Conservation (phyloP, 768 basidiomycete species). For the Pluteus cervinus region DNA sequence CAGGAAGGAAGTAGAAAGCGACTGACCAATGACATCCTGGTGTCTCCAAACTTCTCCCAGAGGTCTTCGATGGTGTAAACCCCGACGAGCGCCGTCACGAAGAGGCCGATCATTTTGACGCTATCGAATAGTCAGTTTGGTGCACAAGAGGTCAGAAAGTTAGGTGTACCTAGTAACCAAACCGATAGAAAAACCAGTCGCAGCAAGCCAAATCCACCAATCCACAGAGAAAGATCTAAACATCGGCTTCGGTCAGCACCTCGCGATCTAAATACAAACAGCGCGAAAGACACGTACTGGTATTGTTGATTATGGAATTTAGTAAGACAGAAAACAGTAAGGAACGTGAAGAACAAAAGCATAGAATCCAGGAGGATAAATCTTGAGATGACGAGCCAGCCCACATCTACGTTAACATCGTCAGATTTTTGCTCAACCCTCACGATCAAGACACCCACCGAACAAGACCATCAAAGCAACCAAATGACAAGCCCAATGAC, state of each 20-base stretch:
- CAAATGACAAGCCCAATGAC: conserved; percentile 81
- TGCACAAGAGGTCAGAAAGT: not conserved
- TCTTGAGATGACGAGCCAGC: conserved; percentile 93
- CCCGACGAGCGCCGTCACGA: conserved; percentile 92
- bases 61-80: conserved; percentile 96
- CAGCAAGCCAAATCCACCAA: conserved; percentile 95
- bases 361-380: conserved; percentile 98
- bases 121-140: conserved; percentile 30
- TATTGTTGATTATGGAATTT: conserved; percentile 98
- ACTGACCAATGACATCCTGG: conserved; percentile 84
- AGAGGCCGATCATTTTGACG: conserved; percentile 94
- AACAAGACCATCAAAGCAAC: conserved; percentile 91
- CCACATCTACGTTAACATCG: conserved; percentile 61
- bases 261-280: conserved; percentile 2
- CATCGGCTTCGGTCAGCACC: conserved; percentile 7
- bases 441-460: conserved; percentile 45
- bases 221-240: conserved; percentile 86
- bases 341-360: conserved; percentile 98
- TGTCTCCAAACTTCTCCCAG: conserved; percentile 97
- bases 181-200: conserved; percentile 94
- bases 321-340: conserved; percentile 88
- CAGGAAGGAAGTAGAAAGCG: not conserved
- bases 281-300: conserved; percentile 48
- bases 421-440: conserved; percentile 3
- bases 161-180: conserved; percentile 76